A percentile compares a stretch with the other conserved stretches of the same genome.
These are phyloP conservation scores for Carex arenaria DNA, from an alignment of 202 grass and related monocot genomes.

Conservation along the genomic window DNA sequence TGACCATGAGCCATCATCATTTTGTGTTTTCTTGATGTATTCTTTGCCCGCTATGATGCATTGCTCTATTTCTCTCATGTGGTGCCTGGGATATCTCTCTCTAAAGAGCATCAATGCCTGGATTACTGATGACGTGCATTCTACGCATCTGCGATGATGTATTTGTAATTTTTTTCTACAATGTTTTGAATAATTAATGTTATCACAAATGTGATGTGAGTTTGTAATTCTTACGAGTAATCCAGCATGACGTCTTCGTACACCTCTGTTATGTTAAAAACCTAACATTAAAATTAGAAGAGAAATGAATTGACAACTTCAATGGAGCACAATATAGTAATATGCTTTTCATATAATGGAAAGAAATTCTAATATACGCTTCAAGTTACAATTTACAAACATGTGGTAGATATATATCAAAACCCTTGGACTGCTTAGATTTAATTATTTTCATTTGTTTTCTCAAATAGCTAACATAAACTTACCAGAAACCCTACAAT, in stretches of 20 bases:
- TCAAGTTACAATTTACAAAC: no score
- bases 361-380: no score
- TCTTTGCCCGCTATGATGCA: conserved; percentile 37
- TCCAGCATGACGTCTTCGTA: conserved; percentile 58
- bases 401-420: no score
- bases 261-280: conserved; percentile 65
- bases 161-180: not conserved
- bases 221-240: conserved; percentile 46
- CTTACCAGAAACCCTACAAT: not conserved
- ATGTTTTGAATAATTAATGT: not conserved
- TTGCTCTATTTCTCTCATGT: conserved; percentile 46
- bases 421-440: no score
- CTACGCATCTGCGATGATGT: conserved; percentile 39
- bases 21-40: conserved; percentile 60
- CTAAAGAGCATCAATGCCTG: conserved; percentile 54
- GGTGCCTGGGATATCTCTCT: conserved; percentile 44
- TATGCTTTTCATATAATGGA: not conserved
- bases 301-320: no score
- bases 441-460: not conserved
- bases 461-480: not conserved
- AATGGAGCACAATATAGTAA: not conserved
- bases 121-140: conserved; percentile 73
- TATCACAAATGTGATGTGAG: not conserved
- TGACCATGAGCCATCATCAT: conserved; percentile 74
- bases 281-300: conserved; percentile 17